Conservation (phyloP, 1,284 basidiomycete species). For the Sporisorium iseilematis-ciliati region DNA sequence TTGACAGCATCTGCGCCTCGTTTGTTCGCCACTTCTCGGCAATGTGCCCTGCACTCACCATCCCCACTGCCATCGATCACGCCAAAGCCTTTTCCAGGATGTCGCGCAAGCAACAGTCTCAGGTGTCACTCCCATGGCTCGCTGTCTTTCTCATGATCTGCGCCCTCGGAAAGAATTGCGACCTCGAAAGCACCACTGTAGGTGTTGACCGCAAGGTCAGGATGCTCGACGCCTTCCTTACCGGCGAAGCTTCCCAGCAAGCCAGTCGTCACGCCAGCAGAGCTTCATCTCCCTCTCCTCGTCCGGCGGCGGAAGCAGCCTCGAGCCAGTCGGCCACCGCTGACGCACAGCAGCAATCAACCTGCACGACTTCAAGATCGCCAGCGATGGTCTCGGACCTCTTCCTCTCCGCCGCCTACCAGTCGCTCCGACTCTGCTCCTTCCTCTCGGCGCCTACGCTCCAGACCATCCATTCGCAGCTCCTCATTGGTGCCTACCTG, state of each 20-base stretch:
- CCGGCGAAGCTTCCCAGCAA: slow-evolving; percentile 30
- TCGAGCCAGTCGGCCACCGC: not conserved
- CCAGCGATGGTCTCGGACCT: slow-evolving; percentile 47
- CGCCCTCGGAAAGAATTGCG: slow-evolving; percentile 48
- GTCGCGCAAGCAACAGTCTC: slow-evolving; percentile 26
- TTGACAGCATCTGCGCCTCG: slow-evolving; percentile 41
- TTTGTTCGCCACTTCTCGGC: slow-evolving; percentile 40
- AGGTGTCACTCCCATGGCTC: slow-evolving; percentile 38
- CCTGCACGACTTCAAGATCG: not conserved
- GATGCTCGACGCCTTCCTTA: slow-evolving; percentile 39
- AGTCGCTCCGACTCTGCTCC: slow-evolving; percentile 45
- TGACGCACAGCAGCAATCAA: not conserved
- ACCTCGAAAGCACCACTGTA: slow-evolving; percentile 35
- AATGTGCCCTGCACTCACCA: slow-evolving; percentile 37
- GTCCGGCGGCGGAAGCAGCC: not conserved
- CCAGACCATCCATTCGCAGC: slow-evolving; percentile 54
- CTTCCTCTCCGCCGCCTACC: slow-evolving; percentile 48
- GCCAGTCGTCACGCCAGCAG: slow-evolving; percentile 26
- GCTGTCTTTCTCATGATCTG: slow-evolving; percentile 50
- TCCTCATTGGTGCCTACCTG: slow-evolving; percentile 46
- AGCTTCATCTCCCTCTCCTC: slow-evolving; percentile 20
- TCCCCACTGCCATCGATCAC: slow-evolving; percentile 36
- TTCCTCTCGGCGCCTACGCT: slow-evolving; percentile 46
- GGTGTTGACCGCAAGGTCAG: slow-evolving; percentile 36
- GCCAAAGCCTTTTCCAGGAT: slow-evolving; percentile 38